Conservation (phyloP, 345 rosid species). For the Citrus sp. region DNA sequence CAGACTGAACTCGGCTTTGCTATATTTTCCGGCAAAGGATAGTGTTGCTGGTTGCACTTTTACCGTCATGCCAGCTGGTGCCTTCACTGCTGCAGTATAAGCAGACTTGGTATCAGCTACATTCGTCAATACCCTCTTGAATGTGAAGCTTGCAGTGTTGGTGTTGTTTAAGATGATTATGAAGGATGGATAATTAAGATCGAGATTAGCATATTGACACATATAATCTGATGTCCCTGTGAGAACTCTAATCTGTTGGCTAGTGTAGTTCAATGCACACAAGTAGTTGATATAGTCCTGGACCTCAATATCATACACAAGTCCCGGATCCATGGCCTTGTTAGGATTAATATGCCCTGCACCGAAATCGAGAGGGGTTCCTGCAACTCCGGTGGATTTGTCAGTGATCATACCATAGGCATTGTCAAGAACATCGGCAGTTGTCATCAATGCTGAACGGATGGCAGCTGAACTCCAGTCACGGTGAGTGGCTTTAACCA, state of each 20-base stretch:
- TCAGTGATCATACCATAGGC: slow-evolving; percentile 26
- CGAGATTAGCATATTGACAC: slow-evolving; percentile 25
- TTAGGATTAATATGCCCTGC: slow-evolving; percentile 45
- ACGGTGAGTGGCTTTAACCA: slow-evolving; percentile 33
- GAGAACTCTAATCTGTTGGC: slow-evolving; percentile 29
- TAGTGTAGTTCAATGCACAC: slow-evolving; percentile 39
- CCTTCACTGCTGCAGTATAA: slow-evolving; percentile 5
- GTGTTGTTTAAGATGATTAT: slow-evolving; percentile 44
- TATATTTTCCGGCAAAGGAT: slow-evolving; percentile 21
- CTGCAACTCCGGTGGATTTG: slow-evolving; percentile 27
- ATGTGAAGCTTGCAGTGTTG: slow-evolving; percentile 29
- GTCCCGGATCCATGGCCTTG: slow-evolving; percentile 43
- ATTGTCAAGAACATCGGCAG: slow-evolving; percentile 29
- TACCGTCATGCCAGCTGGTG: slow-evolving; percentile 35
- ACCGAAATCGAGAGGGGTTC: slow-evolving; percentile 47
- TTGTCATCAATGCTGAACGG: slow-evolving; percentile 51
- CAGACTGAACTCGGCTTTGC: slow-evolving; percentile 34
- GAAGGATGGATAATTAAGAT: slow-evolving; percentile 56
- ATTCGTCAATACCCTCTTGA: slow-evolving; percentile 19
- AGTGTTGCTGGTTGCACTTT: slow-evolving; percentile 26
- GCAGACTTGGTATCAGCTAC: neutral
- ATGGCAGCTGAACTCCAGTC: slow-evolving; percentile 48
- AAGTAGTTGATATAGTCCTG: slow-evolving; percentile 33
- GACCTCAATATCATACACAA: slow-evolving; percentile 35
- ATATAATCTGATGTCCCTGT: slow-evolving; percentile 26